These are phyloP conservation scores for Colletotrichum godetiae DNA, from an alignment of 2,329 filamentous ascomycete genomes.

Conservation along the genomic window DNA sequence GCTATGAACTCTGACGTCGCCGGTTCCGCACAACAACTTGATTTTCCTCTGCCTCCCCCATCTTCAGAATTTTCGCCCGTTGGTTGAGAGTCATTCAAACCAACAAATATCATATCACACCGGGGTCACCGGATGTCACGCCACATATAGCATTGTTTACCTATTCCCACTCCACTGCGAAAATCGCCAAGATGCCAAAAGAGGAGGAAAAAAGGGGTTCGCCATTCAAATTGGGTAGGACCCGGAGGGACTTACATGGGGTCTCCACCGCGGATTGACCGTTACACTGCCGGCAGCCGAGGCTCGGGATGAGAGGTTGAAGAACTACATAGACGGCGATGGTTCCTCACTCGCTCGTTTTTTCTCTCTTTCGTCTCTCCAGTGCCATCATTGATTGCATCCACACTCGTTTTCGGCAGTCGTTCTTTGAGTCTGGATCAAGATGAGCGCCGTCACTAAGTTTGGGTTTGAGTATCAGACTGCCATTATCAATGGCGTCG, in stretches of 20 bases:
- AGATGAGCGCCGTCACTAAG: neutral
- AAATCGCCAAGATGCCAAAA: neutral
- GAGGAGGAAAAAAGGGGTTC: neutral
- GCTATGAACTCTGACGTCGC: neutral
- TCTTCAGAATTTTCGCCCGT: neutral
- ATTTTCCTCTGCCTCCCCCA: too few relatives aligned
- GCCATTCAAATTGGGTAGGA: neutral
- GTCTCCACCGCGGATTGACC: neutral
- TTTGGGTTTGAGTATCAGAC: conserved; percentile 13
- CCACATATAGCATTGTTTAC: neutral
- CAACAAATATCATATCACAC: neutral
- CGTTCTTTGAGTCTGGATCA: neutral
- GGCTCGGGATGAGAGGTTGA: neutral
- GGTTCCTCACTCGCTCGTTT: neutral
- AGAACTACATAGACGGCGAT: conserved; percentile 33
- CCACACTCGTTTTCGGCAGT: neutral
- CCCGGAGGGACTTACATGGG: neutral
- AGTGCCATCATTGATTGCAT: neutral
- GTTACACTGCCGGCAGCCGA: neutral
- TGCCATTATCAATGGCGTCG: conserved; percentile 56
- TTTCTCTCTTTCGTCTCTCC: neutral
- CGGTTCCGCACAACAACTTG: neutral
- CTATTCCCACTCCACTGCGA: neutral
- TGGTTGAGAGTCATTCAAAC: neutral
- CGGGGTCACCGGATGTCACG: neutral